Percentiles rank a stretch among this genome's conserved stretches.
Conservation (phyloP, 2,329 filamentous ascomycete genomes). For the Lecanosticta acicola region DNA sequence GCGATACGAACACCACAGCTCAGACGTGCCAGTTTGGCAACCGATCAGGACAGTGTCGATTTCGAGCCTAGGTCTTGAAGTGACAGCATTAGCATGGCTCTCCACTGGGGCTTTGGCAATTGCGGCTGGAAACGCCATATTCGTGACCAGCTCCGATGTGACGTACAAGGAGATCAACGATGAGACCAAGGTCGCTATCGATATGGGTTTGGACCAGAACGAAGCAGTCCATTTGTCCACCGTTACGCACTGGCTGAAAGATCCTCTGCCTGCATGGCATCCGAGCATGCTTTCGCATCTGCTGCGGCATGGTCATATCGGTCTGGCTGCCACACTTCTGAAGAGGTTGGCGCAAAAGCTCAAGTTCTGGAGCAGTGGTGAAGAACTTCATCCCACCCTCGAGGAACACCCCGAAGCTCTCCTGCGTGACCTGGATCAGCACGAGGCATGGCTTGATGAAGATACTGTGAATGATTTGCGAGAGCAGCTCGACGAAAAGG, state of each 20-base stretch:
- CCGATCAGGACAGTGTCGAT: slow-evolving; percentile 23
- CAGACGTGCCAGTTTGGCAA: slow-evolving; percentile 18
- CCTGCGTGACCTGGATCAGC: slow-evolving; percentile 33
- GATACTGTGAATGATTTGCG: slow-evolving; percentile 23
- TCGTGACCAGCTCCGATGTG: slow-evolving; percentile 74
- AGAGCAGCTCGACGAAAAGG: slow-evolving; percentile 44
- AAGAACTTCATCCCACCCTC: slow-evolving; percentile 71
- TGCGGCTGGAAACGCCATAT: slow-evolving; percentile 84
- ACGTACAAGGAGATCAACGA: slow-evolving; percentile 55
- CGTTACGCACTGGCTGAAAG: slow-evolving; percentile 55
- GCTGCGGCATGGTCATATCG: slow-evolving; percentile 71
- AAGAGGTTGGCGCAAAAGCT: slow-evolving; percentile 67
- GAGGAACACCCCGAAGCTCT: slow-evolving; percentile 29
- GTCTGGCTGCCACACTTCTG: slow-evolving; percentile 66
- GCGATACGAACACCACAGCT: slow-evolving; percentile 21
- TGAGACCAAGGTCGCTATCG: slow-evolving; percentile 17
- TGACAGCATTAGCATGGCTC: slow-evolving; percentile 56
- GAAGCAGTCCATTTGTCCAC: slow-evolving; percentile 9
- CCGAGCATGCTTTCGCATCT: slow-evolving; percentile 86
- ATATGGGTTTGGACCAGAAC: slow-evolving; percentile 1
- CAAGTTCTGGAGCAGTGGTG: slow-evolving; percentile 78
- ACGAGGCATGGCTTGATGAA: slow-evolving; percentile 11
- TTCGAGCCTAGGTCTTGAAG: slow-evolving; percentile 19
- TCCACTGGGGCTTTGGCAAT: slow-evolving; percentile 78
- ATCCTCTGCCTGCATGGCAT: slow-evolving; percentile 82